Evolutionary conservation across 106 monocot genomes (phyloP).

Genomic region (Dendrobium catenatum): DNA sequence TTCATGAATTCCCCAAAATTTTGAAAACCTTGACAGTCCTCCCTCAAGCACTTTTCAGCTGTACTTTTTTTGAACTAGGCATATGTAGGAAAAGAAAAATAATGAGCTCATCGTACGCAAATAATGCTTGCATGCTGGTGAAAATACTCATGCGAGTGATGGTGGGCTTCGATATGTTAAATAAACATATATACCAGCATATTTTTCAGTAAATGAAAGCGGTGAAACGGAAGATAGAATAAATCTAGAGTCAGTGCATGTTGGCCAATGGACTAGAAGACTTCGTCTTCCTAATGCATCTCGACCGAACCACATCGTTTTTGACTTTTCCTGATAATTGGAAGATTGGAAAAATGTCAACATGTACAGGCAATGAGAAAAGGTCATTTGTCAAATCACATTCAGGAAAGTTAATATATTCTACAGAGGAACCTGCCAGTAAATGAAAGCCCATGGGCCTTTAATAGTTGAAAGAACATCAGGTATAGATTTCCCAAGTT

Average conservation of each 20-base stretch:
- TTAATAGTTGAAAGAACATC: constrained; percentile 70
- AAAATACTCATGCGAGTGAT: not conserved
- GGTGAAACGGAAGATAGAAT: constrained; percentile 75
- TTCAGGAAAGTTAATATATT: not conserved
- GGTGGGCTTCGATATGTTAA: not conserved
- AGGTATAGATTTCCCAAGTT: constrained; percentile 39
- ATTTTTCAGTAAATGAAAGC: constrained; percentile 17
- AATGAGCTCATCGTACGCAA: not conserved
- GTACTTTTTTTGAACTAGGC: not conserved
- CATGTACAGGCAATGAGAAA: not conserved
- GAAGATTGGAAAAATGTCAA: constrained; percentile 2
- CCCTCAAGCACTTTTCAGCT: not conserved
- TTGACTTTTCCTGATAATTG: constrained; percentile 43
- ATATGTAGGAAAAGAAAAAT: not conserved
- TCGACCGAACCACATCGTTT: constrained; percentile 87
- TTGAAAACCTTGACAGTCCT: not conserved
- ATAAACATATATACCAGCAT: constrained; percentile 29
- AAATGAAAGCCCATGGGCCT: constrained; percentile 87
- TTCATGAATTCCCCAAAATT: not conserved
- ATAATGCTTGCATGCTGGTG: not conserved
- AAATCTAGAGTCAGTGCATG: constrained; percentile 49
- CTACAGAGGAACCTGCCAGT: constrained; percentile 63
- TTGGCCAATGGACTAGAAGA: constrained; percentile 87
- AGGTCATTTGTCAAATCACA: not conserved
- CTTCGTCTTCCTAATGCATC: constrained; percentile 97